Percentiles rank a stretch among this genome's conserved stretches.
Conservation (phyloP, 179 eudicot species). For the Vitellaria paradoxa region DNA sequence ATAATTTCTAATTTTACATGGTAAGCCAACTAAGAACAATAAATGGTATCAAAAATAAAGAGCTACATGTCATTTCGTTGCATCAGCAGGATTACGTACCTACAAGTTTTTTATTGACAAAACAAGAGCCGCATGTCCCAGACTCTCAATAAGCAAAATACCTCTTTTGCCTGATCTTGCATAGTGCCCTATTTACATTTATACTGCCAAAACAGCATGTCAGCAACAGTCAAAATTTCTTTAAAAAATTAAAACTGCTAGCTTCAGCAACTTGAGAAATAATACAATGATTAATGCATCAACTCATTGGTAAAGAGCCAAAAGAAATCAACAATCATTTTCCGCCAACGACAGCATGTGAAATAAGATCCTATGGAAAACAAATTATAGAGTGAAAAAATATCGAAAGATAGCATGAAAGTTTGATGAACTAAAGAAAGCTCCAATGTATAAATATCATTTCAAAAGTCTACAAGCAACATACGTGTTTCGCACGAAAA, state of each 20-base stretch:
- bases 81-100: constrained; percentile 26
- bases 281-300: neutral
- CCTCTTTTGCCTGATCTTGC: constrained; percentile 23
- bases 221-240: neutral
- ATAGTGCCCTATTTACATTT: constrained; percentile 21
- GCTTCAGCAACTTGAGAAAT: neutral
- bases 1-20: too few relatives aligned
- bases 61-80: neutral
- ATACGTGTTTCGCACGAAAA: too few relatives aligned
- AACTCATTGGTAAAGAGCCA: neutral
- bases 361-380: too few relatives aligned
- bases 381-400: too few relatives aligned
- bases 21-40: neutral
- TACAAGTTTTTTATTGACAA: constrained; percentile 39
- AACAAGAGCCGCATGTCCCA: constrained; percentile 56
- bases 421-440: too few relatives aligned
- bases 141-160: constrained; percentile 30
- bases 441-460: too few relatives aligned
- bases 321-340: neutral
- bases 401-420: too few relatives aligned
- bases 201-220: constrained; percentile 26
- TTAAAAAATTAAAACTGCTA: too few relatives aligned
- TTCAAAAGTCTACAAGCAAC: too few relatives aligned
- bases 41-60: neutral
- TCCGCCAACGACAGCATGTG: too few relatives aligned